Evolutionary conservation across 2,329 filamentous ascomycete genomes (phyloP).

Genomic region (Ophiostoma quercus): DNA sequence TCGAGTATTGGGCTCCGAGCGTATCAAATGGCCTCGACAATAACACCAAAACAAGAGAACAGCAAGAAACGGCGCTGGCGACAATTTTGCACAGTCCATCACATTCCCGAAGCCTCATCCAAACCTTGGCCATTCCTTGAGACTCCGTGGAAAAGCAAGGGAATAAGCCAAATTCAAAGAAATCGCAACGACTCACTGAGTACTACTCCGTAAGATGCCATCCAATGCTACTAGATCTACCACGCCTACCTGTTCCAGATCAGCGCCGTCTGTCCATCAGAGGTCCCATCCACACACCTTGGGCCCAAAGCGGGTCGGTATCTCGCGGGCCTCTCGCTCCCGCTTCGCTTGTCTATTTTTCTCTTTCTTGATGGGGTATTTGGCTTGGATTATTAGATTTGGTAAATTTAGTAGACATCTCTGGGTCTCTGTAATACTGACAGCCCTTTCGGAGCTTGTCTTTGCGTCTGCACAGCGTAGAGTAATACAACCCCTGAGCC

Average conservation of each 20-base stretch:
- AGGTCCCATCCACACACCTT: background rate
- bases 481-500: background rate
- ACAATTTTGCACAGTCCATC: background rate
- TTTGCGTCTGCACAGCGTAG: too few relatives aligned
- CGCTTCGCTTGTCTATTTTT: background rate
- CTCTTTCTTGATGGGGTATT: background rate
- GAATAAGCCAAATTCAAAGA: background rate
- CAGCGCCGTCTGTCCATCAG: background rate
- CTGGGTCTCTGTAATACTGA: background rate
- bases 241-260: slow-evolving; percentile 6
- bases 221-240: slow-evolving; percentile 7
- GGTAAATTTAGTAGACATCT: background rate
- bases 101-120: background rate
- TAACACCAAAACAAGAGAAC: background rate
- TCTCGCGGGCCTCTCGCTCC: background rate
- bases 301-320: slow-evolving; percentile 6
- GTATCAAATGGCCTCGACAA: too few relatives aligned
- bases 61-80: background rate
- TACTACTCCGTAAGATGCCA: background rate
- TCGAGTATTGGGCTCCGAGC: background rate
- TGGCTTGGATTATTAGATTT: background rate
- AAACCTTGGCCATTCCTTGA: background rate
- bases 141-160: background rate
- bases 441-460: background rate
- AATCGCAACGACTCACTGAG: background rate